Evolutionary conservation across 768 basidiomycete genomes (phyloP).

Genomic region (Cystobasidium onofrii): DNA sequence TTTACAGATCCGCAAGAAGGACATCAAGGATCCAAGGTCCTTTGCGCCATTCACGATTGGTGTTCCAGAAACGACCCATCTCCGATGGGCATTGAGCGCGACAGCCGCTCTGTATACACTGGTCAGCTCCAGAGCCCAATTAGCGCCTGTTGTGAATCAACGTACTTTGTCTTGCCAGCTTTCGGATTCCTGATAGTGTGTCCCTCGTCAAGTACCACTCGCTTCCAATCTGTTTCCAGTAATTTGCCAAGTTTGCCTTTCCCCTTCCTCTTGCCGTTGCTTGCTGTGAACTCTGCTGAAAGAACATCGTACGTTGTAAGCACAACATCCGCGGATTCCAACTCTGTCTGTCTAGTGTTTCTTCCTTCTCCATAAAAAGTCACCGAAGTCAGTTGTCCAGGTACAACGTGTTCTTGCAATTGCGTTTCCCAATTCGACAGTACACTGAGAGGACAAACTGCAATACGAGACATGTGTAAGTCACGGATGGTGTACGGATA

Average conservation of each 20-base stretch:
- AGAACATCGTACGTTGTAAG: conserved; percentile 57
- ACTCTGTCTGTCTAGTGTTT: conserved; percentile 54
- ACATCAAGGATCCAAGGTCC: conserved; percentile 79
- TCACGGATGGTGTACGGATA: too few species aligned
- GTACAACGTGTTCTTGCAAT: conserved; percentile 37
- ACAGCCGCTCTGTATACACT: background rate
- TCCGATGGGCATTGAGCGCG: conserved; percentile 4
- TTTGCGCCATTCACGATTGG: conserved; percentile 44
- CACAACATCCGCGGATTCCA: conserved; percentile 65
- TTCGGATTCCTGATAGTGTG: conserved; percentile 72
- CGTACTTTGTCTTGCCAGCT: conserved; percentile 81
- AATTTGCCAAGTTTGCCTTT: conserved; percentile 49
- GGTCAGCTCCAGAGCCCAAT: conserved; percentile 33
- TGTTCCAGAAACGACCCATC: conserved; percentile 52
- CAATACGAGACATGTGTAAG: too few species aligned
- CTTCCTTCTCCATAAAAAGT: conserved; percentile 3
- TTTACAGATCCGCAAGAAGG: conserved; percentile 73
- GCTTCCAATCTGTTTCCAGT: conserved; percentile 73
- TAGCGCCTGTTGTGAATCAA: background rate
- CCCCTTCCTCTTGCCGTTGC: conserved; percentile 56
- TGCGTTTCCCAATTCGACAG: conserved; percentile 56
- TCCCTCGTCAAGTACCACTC: conserved; percentile 80
- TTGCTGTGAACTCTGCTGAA: conserved; percentile 49
- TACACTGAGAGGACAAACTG: conserved; percentile 76
- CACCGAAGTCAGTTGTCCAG: conserved; percentile 31